Evolutionary conservation across 345 rosid genomes (phyloP).

Genomic region (Aegle marmelos): DNA sequence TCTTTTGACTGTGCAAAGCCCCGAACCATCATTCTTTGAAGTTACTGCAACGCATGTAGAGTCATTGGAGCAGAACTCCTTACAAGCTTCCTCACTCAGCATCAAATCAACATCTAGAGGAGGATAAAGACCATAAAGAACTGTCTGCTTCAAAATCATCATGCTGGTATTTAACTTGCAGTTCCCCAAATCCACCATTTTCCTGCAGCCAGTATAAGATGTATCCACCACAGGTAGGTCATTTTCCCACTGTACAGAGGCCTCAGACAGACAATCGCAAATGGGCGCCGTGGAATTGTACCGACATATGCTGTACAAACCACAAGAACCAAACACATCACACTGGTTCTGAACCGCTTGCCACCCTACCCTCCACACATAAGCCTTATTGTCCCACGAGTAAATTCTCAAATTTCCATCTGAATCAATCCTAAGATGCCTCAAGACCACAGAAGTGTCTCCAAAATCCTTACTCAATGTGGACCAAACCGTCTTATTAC

Average conservation of each 20-base stretch:
- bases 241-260: conserved; percentile 16
- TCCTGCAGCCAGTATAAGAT: conserved; percentile 24
- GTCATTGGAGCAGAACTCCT: conserved; percentile 37
- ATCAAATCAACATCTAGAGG: conserved; percentile 31
- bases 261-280: conserved; percentile 28
- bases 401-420: conserved; percentile 43
- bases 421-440: conserved; percentile 37
- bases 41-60: conserved; percentile 31
- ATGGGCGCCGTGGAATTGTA: conserved; percentile 28
- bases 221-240: conserved; percentile 16
- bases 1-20: conserved; percentile 33
- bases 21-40: conserved; percentile 36
- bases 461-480: conserved; percentile 27
- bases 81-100: conserved; percentile 34
- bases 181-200: conserved; percentile 34
- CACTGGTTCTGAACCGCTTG: conserved; percentile 44
- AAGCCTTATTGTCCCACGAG: conserved; percentile 24
- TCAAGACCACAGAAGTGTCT: conserved; percentile 23
- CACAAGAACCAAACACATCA: conserved; percentile 37
- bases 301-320: conserved; percentile 35
- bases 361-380: conserved; percentile 35
- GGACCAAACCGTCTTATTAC: conserved; percentile 21
- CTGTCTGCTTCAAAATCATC: conserved; percentile 23
- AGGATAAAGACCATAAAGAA: conserved; percentile 34
- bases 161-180: conserved; percentile 33